Evolutionary conservation across 306 rosid species (phyloP).

Genomic region (Medicago arabica): DNA sequence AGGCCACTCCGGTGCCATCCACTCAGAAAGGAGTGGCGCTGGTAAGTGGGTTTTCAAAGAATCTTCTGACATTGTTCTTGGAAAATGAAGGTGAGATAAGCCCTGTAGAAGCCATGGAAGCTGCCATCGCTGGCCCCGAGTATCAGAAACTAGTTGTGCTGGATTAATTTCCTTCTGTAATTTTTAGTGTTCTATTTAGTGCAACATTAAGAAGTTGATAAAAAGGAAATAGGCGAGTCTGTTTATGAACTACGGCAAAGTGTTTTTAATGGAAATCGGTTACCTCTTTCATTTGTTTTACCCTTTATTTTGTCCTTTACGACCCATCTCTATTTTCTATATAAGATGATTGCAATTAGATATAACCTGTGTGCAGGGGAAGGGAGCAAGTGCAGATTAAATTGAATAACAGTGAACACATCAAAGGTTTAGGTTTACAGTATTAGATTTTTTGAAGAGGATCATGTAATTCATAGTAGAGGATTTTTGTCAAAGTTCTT

Average conservation of each 20-base stretch:
- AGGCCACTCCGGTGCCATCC: constrained; percentile 56
- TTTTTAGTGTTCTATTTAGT: background rate
- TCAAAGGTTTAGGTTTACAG: background rate
- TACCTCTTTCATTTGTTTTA: too few species aligned
- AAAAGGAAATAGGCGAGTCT: too few species aligned
- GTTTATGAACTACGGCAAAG: too few species aligned
- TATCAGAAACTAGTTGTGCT: constrained; percentile 51
- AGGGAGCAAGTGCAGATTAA: too few species aligned
- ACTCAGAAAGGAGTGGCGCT: constrained; percentile 71
- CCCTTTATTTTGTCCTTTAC: too few species aligned
- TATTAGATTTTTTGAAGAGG: too few species aligned
- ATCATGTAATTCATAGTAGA: background rate
- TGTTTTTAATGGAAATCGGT: too few species aligned
- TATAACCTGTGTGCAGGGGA: background rate
- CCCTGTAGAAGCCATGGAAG: constrained; percentile 51
- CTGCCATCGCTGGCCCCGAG: constrained; percentile 58
- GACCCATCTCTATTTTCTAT: too few species aligned
- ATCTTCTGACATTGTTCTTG: constrained; percentile 63
- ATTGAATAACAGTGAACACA: background rate
- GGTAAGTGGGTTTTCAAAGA: constrained; percentile 79
- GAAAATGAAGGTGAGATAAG: constrained; percentile 52
- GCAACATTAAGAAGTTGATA: background rate
- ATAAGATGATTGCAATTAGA: background rate
- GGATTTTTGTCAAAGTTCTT: too few species aligned
- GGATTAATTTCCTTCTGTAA: constrained; percentile 42